Evolutionary conservation across 768 basidiomycete genomes (phyloP).

Genomic region (Tricholoma hemisulphureum): DNA sequence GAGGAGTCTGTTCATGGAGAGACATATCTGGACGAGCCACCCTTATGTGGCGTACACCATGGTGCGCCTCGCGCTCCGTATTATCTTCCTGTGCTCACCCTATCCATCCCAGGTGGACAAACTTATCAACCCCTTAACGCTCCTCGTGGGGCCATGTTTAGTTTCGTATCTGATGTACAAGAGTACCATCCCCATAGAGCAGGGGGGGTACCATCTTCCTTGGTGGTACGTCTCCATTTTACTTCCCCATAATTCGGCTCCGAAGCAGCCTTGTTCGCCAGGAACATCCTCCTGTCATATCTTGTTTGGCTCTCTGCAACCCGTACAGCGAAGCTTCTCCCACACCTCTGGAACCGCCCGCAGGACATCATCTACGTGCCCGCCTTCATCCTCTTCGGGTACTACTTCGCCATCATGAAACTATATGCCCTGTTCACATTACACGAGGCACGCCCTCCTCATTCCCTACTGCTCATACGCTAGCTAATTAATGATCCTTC

Average conservation of each 20-base stretch:
- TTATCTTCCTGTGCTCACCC: slow-evolving; percentile 16
- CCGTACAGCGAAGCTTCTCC: slow-evolving; percentile 77
- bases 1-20: slow-evolving; percentile 83
- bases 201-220: slow-evolving; percentile 79
- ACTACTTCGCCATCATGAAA: slow-evolving; percentile 96
- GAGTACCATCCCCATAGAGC: slow-evolving; percentile 60
- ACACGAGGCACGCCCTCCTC: slow-evolving; percentile 64
- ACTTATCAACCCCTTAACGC: slow-evolving; percentile 81
- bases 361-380: slow-evolving; percentile 78
- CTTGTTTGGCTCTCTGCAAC: slow-evolving; percentile 69
- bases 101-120: slow-evolving; percentile 65
- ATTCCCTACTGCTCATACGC: background rate
- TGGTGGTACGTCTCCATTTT: slow-evolving; percentile 60
- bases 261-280: slow-evolving; percentile 20
- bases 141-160: slow-evolving; percentile 80
- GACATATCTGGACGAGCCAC: slow-evolving; percentile 84
- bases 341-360: slow-evolving; percentile 77
- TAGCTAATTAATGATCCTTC: background rate
- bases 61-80: slow-evolving; percentile 58
- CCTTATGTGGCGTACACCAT: slow-evolving; percentile 94
- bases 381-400: slow-evolving; percentile 86
- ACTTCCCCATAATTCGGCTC: background rate
- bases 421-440: slow-evolving; percentile 86
- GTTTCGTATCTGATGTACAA: slow-evolving; percentile 78
- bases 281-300: slow-evolving; percentile 70